Evolutionary conservation across 2,329 filamentous ascomycete genomes (phyloP), one percentile per base, ranked within the genome.

Genomic region (Moelleriella libera): DNA sequence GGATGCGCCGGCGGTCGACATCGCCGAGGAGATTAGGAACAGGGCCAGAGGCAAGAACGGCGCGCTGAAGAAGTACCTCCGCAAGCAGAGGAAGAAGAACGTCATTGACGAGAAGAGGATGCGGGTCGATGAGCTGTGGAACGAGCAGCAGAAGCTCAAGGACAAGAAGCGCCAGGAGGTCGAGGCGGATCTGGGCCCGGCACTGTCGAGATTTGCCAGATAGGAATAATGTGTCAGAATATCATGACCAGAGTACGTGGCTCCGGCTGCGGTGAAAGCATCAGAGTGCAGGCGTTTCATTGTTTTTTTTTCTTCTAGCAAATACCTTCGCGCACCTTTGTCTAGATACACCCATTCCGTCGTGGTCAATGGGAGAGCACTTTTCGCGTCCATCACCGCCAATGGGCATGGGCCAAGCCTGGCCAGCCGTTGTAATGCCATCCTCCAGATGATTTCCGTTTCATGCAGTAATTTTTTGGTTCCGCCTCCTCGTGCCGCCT

Each of bases 21-120:
- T 78, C 10, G 74, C 72, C 50, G 76, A 78, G 50, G 76, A 82
- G 59, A 75, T 82, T 47, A 72, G 77, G 66, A 92, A 96, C 62
- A 76, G 83, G 48, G 88, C 86, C 14, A 74, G 90, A 49, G 92
- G 92, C 47, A 88, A 89, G 74, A 98, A 94, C 61, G 88, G 84
- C 55, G 85, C 85, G 49, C 68, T 97, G 53, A 82, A 88, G 60
- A 88, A 89, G 63, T 89, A 94, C 62, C 66, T 97, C 59, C 74
- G 92, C 54, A 97, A 97, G 79, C 89, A 92, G 69, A 82, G 87
- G 43, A 83, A 83, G 59, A 87, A 84, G 74, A 97, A 97, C 63
- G 79, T 98, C 49, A 88, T 98, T 63, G 92, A 98, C 70, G 92
- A 96, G 74, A 89, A 90, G 76, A 82, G 85, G 60, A 67, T 95